Conservation (phyloP, 2,329 filamentous ascomycete species). For the Penicillium sp. region DNA sequence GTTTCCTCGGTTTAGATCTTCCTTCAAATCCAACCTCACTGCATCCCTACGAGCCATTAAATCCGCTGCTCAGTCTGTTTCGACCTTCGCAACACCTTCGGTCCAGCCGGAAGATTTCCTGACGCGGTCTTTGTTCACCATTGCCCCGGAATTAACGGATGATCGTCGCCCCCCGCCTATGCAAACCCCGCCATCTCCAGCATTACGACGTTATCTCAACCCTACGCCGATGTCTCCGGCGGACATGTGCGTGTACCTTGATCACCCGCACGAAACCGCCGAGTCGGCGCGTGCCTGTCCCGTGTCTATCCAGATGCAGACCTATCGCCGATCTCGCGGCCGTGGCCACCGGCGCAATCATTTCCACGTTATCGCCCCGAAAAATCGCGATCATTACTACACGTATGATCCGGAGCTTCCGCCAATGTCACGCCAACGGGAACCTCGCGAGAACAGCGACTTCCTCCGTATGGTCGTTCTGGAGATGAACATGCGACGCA, state of each 20-base stretch:
- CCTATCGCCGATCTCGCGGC: conserved; percentile 49
- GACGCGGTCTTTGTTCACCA: conserved; percentile 55
- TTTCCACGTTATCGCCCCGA: conserved; percentile 42
- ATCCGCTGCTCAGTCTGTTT: conserved; percentile 60
- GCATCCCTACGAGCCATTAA: conserved; percentile 62
- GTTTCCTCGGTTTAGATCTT: conserved; percentile 45
- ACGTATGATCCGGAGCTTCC: conserved; percentile 35
- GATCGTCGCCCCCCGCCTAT: conserved; percentile 59
- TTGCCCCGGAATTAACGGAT: conserved; percentile 58
- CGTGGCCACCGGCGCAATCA: conserved; percentile 28
- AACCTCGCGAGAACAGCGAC: conserved; percentile 62
- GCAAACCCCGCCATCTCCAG: conserved; percentile 54
- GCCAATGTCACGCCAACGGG: conserved; percentile 55
- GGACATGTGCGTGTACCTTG: conserved; percentile 46
- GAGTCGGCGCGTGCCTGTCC: conserved; percentile 37
- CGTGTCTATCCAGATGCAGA: conserved; percentile 63
- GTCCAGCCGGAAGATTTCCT: conserved; percentile 60
- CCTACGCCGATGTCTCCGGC: conserved; percentile 50
- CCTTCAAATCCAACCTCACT: conserved; percentile 63
- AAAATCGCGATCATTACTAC: conserved; percentile 41
- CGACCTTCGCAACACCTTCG: conserved; percentile 54
- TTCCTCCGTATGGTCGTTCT: conserved; percentile 64
- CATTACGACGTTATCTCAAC: conserved; percentile 61
- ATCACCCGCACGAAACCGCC: conserved; percentile 37
- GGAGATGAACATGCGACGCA: conserved; percentile 67